Evolutionary conservation across 208 protist species (phyloP), one percentile per base, ranked within the genome.

Genomic region (Angomonas desouzai): DNA sequence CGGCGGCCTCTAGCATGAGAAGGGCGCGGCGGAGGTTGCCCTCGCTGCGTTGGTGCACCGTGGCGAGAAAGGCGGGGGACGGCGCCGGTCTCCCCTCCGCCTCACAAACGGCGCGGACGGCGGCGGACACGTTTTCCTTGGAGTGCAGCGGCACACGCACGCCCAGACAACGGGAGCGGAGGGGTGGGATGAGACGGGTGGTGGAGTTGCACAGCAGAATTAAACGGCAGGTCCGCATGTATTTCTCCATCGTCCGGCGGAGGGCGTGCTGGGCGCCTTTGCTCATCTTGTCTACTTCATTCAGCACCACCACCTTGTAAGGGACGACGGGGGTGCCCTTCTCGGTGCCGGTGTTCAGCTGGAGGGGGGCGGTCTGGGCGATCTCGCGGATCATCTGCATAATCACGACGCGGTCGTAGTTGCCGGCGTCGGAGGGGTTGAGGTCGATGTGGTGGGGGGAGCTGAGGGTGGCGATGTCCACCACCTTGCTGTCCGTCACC

Each of bases 241-340:
- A 99, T 73, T 99, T 99, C 70, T 99, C 99, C 99, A 99, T 99
- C 16, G 98, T 99, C 28, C 99, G 96, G 27, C 99, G 91, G 23
- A 99, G 88, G 13, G 98, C 99, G 53, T 99, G 97, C 79, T 99
- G 99, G 2, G 98, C 98, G 25, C 97, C 87, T 33, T 87, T 88
- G 56, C 83, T 96, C 72, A 99, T 87, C 60, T 78, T 83, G 59
- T 99, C 98, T 13, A 98, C 98, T 58, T 99, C 98, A 68, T 98
- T 97, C 0, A 99, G 79, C 11, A 99, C 82, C 28, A 99, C 89
- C 20, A 99, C 97, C 85, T 97, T 98, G 66, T 96, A 97, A 1
- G 58, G 67, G 30, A 77, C 77, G n/a, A 18, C 47, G 57, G 65
- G 58, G 34, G 48, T 22, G 33, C 36, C 20, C 10, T 45, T 51